These are phyloP conservation scores for Pichia thaimueangensis DNA, from an alignment of 805 yeast species.

Conservation along the genomic window DNA sequence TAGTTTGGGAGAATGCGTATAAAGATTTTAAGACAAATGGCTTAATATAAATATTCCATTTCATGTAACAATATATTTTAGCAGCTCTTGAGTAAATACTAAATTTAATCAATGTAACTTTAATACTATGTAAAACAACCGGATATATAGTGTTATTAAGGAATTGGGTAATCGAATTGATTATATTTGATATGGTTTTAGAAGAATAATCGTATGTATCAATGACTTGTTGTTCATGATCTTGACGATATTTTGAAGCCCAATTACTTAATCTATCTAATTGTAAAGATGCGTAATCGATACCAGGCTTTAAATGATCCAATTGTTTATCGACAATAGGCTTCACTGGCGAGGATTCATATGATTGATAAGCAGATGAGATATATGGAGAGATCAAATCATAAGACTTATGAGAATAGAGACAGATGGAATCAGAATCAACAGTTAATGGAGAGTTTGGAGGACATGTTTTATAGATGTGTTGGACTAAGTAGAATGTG, in stretches of 20 bases:
- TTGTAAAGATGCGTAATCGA: neutral
- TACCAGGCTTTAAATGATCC: neutral
- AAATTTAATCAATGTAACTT: slow-evolving; percentile 6
- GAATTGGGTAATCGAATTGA: neutral
- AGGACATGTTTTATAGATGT: slow-evolving; percentile 4
- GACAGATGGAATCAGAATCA: slow-evolving; percentile 8
- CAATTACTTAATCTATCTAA: neutral
- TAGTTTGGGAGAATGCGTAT: slow-evolving; percentile 14
- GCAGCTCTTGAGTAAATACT: slow-evolving; percentile 9
- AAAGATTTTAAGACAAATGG: slow-evolving; percentile 17
- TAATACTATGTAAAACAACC: neutral
- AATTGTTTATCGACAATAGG: slow-evolving; percentile 5
- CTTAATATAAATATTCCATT: slow-evolving; percentile 21
- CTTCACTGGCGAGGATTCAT: slow-evolving; percentile 4
- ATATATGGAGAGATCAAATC: slow-evolving; percentile 2
- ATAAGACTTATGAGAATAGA: slow-evolving; percentile 2
- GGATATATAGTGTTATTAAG: slow-evolving; percentile 16
- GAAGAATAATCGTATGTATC: slow-evolving; percentile 2
- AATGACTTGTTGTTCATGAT: slow-evolving; percentile 5
- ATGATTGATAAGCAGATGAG: neutral
- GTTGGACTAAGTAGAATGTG: slow-evolving; percentile 1
- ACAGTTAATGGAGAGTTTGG: neutral
- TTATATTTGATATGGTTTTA: neutral
- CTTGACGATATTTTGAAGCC: slow-evolving; percentile 5
- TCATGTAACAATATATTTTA: slow-evolving; percentile 12